Percentiles rank a stretch among this genome's conserved stretches.
Evolutionary conservation across 768 basidiomycete genomes (phyloP).

Genomic region (Mycena metata): DNA sequence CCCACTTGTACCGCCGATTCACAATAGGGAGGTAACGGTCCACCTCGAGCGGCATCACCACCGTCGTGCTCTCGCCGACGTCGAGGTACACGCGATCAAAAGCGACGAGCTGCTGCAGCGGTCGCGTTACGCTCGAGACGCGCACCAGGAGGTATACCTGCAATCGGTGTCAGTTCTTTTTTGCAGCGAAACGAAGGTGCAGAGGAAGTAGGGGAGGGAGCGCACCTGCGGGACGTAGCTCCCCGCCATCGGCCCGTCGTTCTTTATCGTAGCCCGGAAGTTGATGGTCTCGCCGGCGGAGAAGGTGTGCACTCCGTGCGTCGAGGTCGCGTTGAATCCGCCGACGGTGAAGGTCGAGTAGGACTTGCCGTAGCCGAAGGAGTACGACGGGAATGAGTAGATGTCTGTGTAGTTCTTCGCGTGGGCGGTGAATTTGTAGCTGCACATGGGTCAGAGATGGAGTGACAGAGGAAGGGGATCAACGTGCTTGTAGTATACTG

Average conservation of each 20-base stretch:
- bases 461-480: neutral
- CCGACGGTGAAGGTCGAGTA: slow-evolving; percentile 40
- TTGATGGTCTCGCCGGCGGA: slow-evolving; percentile 41
- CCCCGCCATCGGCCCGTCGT: slow-evolving; percentile 40
- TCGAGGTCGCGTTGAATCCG: slow-evolving; percentile 38
- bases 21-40: slow-evolving; percentile 42
- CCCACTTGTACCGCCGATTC: slow-evolving; percentile 42
- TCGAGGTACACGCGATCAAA: slow-evolving; percentile 43
- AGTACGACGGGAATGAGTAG: slow-evolving; percentile 34
- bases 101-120: slow-evolving; percentile 43
- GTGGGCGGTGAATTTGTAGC: slow-evolving; percentile 42
- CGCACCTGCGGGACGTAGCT: slow-evolving; percentile 43
- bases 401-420: slow-evolving; percentile 39
- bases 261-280: slow-evolving; percentile 41
- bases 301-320: slow-evolving; percentile 39
- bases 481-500: slow-evolving; percentile 44
- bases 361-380: slow-evolving; percentile 43
- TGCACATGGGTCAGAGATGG: neutral
- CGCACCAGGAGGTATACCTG: slow-evolving; percentile 36
- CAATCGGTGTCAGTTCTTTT: slow-evolving; percentile 11
- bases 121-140: slow-evolving; percentile 38
- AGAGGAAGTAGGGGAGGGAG: slow-evolving; percentile 16
- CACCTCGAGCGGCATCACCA: slow-evolving; percentile 42
- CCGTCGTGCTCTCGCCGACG: slow-evolving; percentile 37
- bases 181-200: neutral